Conservation (phyloP, 257 asterid genomes). For the Solanum raphanifolium region DNA sequence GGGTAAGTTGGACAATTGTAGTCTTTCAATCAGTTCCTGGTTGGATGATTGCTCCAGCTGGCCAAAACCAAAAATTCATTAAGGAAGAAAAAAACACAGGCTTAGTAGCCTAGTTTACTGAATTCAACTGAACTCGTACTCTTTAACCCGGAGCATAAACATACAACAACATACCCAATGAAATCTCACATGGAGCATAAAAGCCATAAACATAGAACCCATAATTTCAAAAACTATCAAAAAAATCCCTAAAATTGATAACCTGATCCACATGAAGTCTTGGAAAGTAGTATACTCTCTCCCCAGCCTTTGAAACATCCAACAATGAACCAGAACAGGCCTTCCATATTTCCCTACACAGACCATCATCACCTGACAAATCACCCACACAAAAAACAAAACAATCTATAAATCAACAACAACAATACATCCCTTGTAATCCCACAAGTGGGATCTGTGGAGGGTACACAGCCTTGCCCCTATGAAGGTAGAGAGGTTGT, state of each 20-base stretch:
- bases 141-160: not conserved
- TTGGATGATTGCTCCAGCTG: constrained; percentile 69
- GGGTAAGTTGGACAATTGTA: constrained; percentile 44
- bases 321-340: constrained; percentile 70
- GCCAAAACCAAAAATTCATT: constrained; percentile 7
- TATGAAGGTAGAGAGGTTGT: not conserved
- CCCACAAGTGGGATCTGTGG: not conserved
- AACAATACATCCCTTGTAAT: not conserved
- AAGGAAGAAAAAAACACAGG: not conserved
- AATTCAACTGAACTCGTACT: not conserved
- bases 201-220: not conserved
- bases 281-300: constrained; percentile 57
- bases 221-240: not conserved
- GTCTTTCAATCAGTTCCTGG: constrained; percentile 46
- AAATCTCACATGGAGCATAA: not conserved
- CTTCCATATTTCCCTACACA: constrained; percentile 50
- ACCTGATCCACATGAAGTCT: constrained; percentile 76
- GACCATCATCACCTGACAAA: constrained; percentile 18
- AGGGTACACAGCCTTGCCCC: not conserved
- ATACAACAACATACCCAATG: not conserved
- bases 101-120: not conserved
- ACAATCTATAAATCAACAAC: not conserved
- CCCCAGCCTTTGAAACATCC: constrained; percentile 46
- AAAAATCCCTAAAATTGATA: not conserved
- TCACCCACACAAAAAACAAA: not conserved